Evolutionary conservation across 495 filamentous ascomycete genomes (phyloP), one percentile per base, ranked within the genome.

Genomic region (Annulohypoxylon maeteangense): DNA sequence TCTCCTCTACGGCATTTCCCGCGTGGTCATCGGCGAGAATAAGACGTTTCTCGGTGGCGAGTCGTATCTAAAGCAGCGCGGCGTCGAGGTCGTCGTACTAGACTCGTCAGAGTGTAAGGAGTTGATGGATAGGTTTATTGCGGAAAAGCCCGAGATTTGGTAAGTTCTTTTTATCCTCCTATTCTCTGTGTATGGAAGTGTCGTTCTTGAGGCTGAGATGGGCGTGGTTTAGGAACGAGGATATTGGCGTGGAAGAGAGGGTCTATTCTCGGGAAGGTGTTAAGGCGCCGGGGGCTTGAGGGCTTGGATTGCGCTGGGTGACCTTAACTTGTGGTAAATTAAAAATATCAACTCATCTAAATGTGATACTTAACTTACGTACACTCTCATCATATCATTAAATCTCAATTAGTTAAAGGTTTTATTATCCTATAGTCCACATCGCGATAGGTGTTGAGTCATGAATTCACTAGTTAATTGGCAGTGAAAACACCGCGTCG

Each of bases 11-110:
- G 91, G 91, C 72, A 87, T 97, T 40, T 84, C 86, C 57, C 89
- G 92, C 2, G 92, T 95, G 2, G 92, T 97, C 34, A 87, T 96
- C 81, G 93, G 93, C 7, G 93, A 97, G 82, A 93, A 94, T 75
- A 85, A 86, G 74, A 95, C 86, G 48, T 94, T 93, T 66, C 72
- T 92, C 3, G 92, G 92, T 44, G 92, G 91, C 14, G 92, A 96
- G 78, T 86, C 89, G 11, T 90, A 93, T 72, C 83, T 96, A 14
- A 84, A 84, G 74, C 85, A 85, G 71, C 85, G 88, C 31, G 93
- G 92, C 6, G 87, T 94, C 73, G 90, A 95, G 67, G 90, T 95
- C 0, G 81, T 93, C 7, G 90, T 93, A 32, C 73, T 95, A 40
- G 84, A 92, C 68, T 89, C 89, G 71, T 63, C 84, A 27, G 88